Base-by-base conservation (phyloP, 192 early-diverging fungal genomes). In the Coemansia sp. region DNA sequence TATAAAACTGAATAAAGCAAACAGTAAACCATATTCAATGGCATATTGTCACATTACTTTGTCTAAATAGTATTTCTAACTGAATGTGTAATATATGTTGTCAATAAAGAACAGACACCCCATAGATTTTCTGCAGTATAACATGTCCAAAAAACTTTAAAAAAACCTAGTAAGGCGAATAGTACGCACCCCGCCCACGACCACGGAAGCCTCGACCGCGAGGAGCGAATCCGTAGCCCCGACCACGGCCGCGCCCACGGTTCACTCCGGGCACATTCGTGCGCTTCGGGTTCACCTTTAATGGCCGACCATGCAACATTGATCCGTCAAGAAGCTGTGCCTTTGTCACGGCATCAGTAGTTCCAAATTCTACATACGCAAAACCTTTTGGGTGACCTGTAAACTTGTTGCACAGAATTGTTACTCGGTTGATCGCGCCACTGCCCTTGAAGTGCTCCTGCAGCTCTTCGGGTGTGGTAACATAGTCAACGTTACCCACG, bases 321-420 rank as follows among this genome's bases (percentile, higher is more conserved):
- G 91, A 89, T 38, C 96, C 95, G 69, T 97, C 92, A 56, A 98
- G 74, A 25, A 86, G 82, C 80, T 96, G 81, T 34, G 97, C 93
- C 58, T 88, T 90, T 28, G 83, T 82, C 37, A 98, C 93, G 4
- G 87, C 84, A 5, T 86, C 81, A 8, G 87, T 75, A 57, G 95
- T 88, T 17, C 90, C 91, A 89, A 99, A 99, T 74, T 99, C 97
- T 6, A 99, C 86, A 64, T 98, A 99, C 5, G 94, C 97, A 64
- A 89, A 97, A 21, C 92, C 92, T 69, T 92, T 93, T 22, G 93
- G 91, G 57, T 91, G 90, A 20, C 94, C 94, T 19, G 94, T 97
- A 67, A 81, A 92, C 72, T 94, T 95, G 81, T 99, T 91, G 67
- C 94, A 95, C 44, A 95, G 72, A 62, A 98, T 97, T 11, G 96